A percentile compares a stretch with the other conserved stretches of the same genome.
Evolutionary conservation across 306 rosid species (phyloP).

Genomic region (Nissolia schottii): DNA sequence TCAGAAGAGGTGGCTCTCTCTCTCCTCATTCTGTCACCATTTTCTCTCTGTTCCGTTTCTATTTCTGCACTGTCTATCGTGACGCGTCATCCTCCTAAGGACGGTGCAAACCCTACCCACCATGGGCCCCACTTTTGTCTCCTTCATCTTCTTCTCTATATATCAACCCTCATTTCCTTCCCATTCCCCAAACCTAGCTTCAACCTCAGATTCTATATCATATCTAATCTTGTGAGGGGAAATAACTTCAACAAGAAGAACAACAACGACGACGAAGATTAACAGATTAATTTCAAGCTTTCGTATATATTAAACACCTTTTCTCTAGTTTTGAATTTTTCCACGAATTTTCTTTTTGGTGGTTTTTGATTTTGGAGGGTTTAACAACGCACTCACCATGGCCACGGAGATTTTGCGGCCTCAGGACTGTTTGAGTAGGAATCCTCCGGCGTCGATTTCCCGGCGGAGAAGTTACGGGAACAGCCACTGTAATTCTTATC

Average conservation of each 20-base stretch:
- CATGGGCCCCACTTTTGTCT: conserved; percentile 19
- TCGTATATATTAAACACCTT: background rate
- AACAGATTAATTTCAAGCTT: background rate
- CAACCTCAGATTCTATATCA: too few species aligned
- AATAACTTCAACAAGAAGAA: background rate
- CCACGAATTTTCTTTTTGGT: background rate
- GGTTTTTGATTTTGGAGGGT: background rate
- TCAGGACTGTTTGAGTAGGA: conserved; percentile 56
- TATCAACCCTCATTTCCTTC: background rate
- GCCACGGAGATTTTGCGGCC: conserved; percentile 78
- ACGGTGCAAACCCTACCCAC: conserved; percentile 24
- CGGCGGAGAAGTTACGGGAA: conserved; percentile 42
- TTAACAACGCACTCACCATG: conserved; percentile 32
- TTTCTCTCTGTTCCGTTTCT: background rate
- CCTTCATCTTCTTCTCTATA: conserved; percentile 18
- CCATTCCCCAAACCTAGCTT: background rate
- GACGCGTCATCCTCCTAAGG: conserved; percentile 40
- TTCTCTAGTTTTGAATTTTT: background rate
- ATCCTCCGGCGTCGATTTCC: conserved; percentile 31
- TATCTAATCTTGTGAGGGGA: too few species aligned
- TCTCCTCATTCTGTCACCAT: background rate
- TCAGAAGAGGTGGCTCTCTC: conserved; percentile 11
- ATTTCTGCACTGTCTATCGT: background rate
- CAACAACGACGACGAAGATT: background rate
- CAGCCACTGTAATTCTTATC: background rate